A percentile compares a stretch with the other conserved stretches of the same genome.
Conservation (phyloP, 1,284 basidiomycete genomes). For the Cutaneotrichosporon daszewskae region DNA sequence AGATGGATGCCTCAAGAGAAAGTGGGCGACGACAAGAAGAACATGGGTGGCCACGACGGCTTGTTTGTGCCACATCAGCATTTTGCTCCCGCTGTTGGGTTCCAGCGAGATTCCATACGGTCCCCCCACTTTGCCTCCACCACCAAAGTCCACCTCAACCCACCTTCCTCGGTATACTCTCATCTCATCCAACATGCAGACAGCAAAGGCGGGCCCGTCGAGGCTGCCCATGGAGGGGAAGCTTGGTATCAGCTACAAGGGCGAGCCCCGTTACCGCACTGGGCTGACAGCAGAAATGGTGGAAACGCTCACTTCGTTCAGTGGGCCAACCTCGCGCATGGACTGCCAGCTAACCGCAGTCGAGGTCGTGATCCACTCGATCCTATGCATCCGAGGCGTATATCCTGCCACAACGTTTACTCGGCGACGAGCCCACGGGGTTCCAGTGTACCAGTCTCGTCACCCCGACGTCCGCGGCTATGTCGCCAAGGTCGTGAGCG, state of each 20-base stretch:
- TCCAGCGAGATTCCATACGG: too few species aligned
- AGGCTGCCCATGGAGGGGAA: neutral
- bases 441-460: slow-evolving; percentile 83
- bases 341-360: slow-evolving; percentile 52
- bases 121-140: too few species aligned
- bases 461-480: slow-evolving; percentile 83
- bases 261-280: neutral
- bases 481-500: slow-evolving; percentile 71
- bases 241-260: slow-evolving; percentile 11
- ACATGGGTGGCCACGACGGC: too few species aligned
- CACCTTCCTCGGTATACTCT: neutral
- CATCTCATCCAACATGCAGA: neutral
- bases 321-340: slow-evolving; percentile 15
- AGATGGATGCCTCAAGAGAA: too few species aligned
- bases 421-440: slow-evolving; percentile 78
- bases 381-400: slow-evolving; percentile 80
- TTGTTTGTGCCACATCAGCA: neutral
- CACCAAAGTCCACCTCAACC: neutral
- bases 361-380: slow-evolving; percentile 85
- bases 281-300: slow-evolving; percentile 29
- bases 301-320: slow-evolving; percentile 35
- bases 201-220: slow-evolving; percentile 4
- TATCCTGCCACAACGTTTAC: slow-evolving; percentile 85
- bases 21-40: too few species aligned
- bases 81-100: slow-evolving; percentile 3